Evolutionary conservation across 2,329 filamentous ascomycete species (phyloP), one percentile per base, ranked within the genome.

Genomic region (Trichoderma citrinoviride): DNA sequence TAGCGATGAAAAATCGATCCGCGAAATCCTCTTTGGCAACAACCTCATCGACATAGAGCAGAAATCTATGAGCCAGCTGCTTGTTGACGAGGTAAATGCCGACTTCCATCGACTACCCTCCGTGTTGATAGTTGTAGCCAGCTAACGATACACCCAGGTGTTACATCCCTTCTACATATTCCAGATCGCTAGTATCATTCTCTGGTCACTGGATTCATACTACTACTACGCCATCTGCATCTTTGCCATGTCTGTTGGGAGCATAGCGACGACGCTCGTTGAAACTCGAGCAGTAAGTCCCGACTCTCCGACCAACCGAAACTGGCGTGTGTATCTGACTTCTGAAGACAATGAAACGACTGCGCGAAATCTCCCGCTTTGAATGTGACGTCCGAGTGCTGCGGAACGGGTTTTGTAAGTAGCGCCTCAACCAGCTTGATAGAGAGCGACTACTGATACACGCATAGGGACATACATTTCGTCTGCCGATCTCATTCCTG

Each of bases 101-200:
- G 27, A 33, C 15, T 29, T 3, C 7, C 25, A 17, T 25, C 25
- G 1, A 21, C 4, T 8, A 6, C n/a, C 27, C 19, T 3, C 33
- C 3, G 21, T 33, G 4, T n/a, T 5, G 6, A 25, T 29, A 17
- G 5, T 33, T 21, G 17, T 8, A 7, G 8, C 27, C 27, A 17
- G 17, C 53, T 66, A 21, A 66, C 44, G n/a, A 23, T 21, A 17
- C 29, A n/a, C 27, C 19, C 8, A 92, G 86, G 93, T 92, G 21
- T 93, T 99, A 72, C 95, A 99, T 74, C 96, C 95, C 0, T 99
- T 99, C 76, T 99, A 99, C 75, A 90, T 99, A 64, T 99, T 99
- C 74, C 95, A 99, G 77, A 89, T 98, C 71, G 94, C 93, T 54
- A 98, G 95, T 80, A 81, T 99, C 69, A 78, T 96, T 46, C 85